phyloP scores from a whole-genome alignment of 257 asterid species.

The Thymus mandschuricus region DNA sequence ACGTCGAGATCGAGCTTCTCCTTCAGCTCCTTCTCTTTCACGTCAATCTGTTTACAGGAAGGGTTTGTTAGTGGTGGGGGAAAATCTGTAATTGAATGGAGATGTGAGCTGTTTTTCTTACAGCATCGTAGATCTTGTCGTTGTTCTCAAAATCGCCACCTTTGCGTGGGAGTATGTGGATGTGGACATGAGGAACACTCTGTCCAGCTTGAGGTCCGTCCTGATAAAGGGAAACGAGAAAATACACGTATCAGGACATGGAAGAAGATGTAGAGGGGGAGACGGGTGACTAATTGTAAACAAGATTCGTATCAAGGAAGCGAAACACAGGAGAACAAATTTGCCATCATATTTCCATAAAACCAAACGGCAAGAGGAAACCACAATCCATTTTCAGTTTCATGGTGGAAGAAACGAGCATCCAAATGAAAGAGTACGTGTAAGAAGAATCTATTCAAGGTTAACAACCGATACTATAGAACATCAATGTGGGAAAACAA shows the following conservation, averaged over 20 bases:
- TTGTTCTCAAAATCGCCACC: slow-evolving; percentile 78
- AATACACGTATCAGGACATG: slow-evolving; percentile 21
- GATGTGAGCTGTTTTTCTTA: slow-evolving; percentile 42
- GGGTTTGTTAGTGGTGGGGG: slow-evolving; percentile 17
- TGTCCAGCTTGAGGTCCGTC: slow-evolving; percentile 97
- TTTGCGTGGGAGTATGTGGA: slow-evolving; percentile 87
- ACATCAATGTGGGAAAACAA: background rate
- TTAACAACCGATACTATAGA: background rate
- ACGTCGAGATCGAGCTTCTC: slow-evolving; percentile 83
- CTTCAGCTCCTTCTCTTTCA: slow-evolving; percentile 83
- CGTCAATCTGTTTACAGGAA: slow-evolving; percentile 59
- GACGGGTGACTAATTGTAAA: background rate
- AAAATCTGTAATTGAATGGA: slow-evolving; percentile 4
- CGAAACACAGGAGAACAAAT: background rate
- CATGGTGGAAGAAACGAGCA: background rate
- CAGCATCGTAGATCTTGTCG: slow-evolving; percentile 90
- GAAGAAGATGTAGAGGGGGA: background rate
- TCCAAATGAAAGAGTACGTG: background rate
- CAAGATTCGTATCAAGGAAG: background rate
- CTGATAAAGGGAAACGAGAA: slow-evolving; percentile 38
- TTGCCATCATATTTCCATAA: background rate
- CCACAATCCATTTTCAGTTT: background rate
- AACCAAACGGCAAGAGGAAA: background rate
- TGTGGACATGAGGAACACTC: slow-evolving; percentile 85
- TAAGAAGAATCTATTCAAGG: background rate